phyloP scores from a whole-genome alignment of 768 basidiomycete genomes.

The Mycena olivaceomarginata region DNA sequence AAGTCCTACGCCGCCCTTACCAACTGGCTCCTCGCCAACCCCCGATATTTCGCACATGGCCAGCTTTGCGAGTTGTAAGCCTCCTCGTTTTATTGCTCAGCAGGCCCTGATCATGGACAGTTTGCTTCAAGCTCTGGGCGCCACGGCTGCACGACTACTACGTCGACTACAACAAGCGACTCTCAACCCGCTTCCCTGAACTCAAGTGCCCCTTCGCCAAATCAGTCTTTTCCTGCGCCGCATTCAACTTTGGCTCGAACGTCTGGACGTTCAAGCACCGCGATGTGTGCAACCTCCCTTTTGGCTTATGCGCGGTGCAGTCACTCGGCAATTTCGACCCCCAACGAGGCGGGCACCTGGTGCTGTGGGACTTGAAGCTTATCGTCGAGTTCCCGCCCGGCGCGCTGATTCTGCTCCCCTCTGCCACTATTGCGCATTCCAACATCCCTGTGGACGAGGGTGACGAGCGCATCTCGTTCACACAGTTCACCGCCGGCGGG shows the following conservation, averaged over 20 bases:
- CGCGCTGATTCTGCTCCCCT: not conserved
- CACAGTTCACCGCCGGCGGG: no score
- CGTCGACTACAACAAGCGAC: not conserved
- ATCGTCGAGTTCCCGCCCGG: not conserved
- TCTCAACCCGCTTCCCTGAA: not conserved
- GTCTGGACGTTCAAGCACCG: slow-evolving; percentile 2
- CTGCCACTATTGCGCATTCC: no score
- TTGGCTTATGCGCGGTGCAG: not conserved
- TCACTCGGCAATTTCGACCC: not conserved
- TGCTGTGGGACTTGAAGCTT: not conserved
- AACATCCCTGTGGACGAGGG: no score
- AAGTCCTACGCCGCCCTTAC: not conserved
- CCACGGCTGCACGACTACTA: not conserved
- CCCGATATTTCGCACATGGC: not conserved
- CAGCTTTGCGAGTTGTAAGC: not conserved
- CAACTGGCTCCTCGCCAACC: not conserved
- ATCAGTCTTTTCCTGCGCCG: not conserved
- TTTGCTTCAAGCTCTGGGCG: not conserved
- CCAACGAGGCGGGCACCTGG: not conserved
- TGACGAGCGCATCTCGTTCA: no score
- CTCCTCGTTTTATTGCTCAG: not conserved
- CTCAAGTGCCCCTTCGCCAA: not conserved
- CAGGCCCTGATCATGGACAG: not conserved
- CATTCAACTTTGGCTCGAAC: not conserved
- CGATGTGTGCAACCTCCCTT: not conserved